Evolutionary conservation across 2,329 filamentous ascomycete species (phyloP).

Genomic region (Colletotrichum sp.): DNA sequence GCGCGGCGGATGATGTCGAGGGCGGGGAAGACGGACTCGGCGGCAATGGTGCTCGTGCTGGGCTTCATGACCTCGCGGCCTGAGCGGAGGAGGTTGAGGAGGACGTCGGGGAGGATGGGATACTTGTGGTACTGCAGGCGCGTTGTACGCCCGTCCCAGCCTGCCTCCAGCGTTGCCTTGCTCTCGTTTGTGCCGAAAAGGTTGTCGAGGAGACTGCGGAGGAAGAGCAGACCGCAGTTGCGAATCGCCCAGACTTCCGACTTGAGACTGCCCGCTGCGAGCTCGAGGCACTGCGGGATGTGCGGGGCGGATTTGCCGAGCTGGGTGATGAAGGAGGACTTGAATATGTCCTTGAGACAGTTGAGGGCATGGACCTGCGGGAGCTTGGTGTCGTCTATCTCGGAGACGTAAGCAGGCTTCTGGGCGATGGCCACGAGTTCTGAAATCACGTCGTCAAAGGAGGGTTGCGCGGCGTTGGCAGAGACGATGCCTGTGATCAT

Average conservation of each 20-base stretch:
- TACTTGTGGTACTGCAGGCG: conserved; percentile 75
- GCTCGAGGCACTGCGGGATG: conserved; percentile 73
- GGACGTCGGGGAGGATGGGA: conserved; percentile 65
- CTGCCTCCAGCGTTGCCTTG: conserved; percentile 64
- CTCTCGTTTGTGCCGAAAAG: conserved; percentile 78
- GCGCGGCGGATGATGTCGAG: conserved; percentile 81
- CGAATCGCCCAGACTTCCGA: conserved; percentile 92
- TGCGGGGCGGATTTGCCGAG: conserved; percentile 77
- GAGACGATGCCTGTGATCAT: conserved; percentile 83
- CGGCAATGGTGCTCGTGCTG: conserved; percentile 40
- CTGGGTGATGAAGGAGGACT: conserved; percentile 76
- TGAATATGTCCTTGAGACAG: conserved; percentile 90
- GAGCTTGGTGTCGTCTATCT: conserved; percentile 69
- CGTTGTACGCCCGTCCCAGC: conserved; percentile 68
- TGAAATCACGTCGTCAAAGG: conserved; percentile 69
- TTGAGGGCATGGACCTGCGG: conserved; percentile 96
- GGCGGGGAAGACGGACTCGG: conserved; percentile 81
- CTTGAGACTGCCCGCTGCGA: conserved; percentile 81
- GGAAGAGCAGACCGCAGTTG: conserved; percentile 89
- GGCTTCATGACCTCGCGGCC: conserved; percentile 50
- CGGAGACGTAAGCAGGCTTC: conserved; percentile 54
- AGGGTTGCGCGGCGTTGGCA: conserved; percentile 62
- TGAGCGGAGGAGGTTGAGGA: conserved; percentile 65
- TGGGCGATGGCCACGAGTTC: conserved; percentile 66
- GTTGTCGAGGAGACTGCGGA: conserved; percentile 82